Evolutionary conservation across 1,284 basidiomycete genomes (phyloP), one percentile per base, ranked within the genome.

Genomic region (Tranzscheliella williamsii): DNA sequence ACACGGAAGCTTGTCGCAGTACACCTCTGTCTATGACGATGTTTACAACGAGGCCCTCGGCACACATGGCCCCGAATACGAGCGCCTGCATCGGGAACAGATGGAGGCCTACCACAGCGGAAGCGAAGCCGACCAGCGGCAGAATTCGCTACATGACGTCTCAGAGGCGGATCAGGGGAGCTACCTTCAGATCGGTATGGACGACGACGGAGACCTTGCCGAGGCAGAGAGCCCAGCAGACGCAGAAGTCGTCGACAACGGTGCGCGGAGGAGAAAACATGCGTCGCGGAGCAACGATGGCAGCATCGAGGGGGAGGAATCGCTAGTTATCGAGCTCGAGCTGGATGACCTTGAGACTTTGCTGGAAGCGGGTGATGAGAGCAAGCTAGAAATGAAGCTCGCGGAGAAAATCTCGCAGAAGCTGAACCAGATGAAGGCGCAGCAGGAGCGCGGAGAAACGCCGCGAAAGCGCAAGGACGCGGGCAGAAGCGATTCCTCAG

Each of bases 1-100:
- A 2, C 60, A 42, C 32, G 61, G 61, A 27, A 55, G 60, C 38
- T 47, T 53, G 2, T 58, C 61, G 8, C 55, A 48, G 11, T 65
- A 45, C 42, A 49, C 38, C n/a, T 60, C 55, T 12, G 44, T 55
- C 15, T 47, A 65, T 24, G 61, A 65, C 20, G 61, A 65, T 44
- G 58, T 39, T 35, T 65, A 51, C 48, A 55, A 65, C 23, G 55
- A 64, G 32, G 60, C 49, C 2, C 36, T 53, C 1, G 60, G 60
- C 16, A 54, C 40, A 2, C 54, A 40, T 11, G 60, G 60, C 2
- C 45, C 44, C 6, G 12, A 46, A 11, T 55, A 48, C 15, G 43
- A 49, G 17, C 26, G 46, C 1, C 34, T 40, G 24, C 24, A 47
- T 1, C 15, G 51, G 6, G 36, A 47, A 2, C 35, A 43, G 18